These are phyloP conservation scores for Heterobasidion occidentale DNA, from an alignment of 1,284 basidiomycete species.

Conservation along the genomic window DNA sequence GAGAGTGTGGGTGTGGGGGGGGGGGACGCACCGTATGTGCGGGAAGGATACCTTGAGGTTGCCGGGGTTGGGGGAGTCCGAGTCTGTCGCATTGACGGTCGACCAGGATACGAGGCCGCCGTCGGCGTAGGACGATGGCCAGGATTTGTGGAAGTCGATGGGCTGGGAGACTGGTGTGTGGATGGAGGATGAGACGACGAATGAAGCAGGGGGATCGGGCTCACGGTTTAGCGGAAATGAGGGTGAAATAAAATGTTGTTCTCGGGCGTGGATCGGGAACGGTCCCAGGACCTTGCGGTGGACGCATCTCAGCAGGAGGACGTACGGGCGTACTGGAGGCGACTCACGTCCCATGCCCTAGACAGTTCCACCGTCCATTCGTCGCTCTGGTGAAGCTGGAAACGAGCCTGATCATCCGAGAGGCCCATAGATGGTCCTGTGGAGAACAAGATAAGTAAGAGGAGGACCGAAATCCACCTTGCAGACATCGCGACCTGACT, in stretches of 20 bases:
- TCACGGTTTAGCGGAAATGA: constrained; percentile 62
- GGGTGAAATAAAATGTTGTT: constrained; percentile 72
- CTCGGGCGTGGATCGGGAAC: constrained; percentile 74
- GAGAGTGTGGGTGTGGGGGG: no score
- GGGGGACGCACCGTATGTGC: constrained; percentile 35
- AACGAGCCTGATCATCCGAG: not conserved
- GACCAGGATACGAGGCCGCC: constrained; percentile 54
- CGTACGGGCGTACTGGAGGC: not conserved
- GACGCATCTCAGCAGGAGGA: not conserved
- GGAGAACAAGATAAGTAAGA: no score
- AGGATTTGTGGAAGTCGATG: constrained; percentile 37
- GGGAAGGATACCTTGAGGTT: constrained; percentile 55
- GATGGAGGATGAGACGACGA: not conserved
- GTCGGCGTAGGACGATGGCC: constrained; percentile 62
- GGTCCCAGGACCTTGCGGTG: constrained; percentile 55
- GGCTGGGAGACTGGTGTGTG: constrained; percentile 29
- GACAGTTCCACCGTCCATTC: not conserved
- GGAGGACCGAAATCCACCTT: no score
- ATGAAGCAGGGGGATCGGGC: constrained; percentile 4
- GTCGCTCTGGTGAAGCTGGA: not conserved
- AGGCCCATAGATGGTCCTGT: not conserved
- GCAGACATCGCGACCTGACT: no score
- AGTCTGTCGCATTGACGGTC: constrained; percentile 23
- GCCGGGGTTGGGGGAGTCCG: constrained; percentile 23
- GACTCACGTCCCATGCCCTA: constrained; percentile 24